Base-by-base conservation (phyloP, 306 rosid species). In the Dalbergia cultrata region DNA sequence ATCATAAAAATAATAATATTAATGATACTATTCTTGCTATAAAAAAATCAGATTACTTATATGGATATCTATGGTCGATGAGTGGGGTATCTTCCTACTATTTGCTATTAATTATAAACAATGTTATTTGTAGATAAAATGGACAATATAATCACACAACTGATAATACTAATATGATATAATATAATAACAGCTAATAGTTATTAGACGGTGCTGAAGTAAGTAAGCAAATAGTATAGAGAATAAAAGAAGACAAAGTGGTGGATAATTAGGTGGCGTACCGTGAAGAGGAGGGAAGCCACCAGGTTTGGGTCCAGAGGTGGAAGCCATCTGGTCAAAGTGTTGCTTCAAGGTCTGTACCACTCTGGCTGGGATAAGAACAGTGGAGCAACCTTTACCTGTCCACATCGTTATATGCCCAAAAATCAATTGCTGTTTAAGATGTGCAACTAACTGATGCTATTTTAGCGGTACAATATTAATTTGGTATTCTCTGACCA, bases 351-450 rank as follows among this genome's bases (percentile, higher is more conserved):
- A 83, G 44, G 99, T 98, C 76, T 91, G 97, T n/a, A 93, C 83
- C 7, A 95, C 99, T 83, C 94, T 93, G 0, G 95, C 97, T 9
- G 99, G 98, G 74, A 95, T 91, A 33, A 91, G 89, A 81, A 93
- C 99, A 1, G 93, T 87, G 16, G 98, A 84, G 57, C 89, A 72
- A 56, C 89, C 89, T 75, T 83, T 83, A n/a, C 82, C 87, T 84
- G 73, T 9, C 58, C 73, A 63, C 67, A 62, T 68, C 62, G 8
- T 9, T 37, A 4, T 37, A 43, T 19, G 21, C 26, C 3, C 21
- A n/a, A 22, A 64, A 72, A 11, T 77, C 58, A 77, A 54, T 56
- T 77, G 11, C 5, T 1, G 16, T 6, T 19, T 54, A 13, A 57
- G 56, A 81, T 61, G 56, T 75, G 14, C 37, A 60, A 50, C 43